Evolutionary conservation across 768 basidiomycete species (phyloP), one percentile per base, ranked within the genome.

Genomic region (Leucocoprinus sp.): DNA sequence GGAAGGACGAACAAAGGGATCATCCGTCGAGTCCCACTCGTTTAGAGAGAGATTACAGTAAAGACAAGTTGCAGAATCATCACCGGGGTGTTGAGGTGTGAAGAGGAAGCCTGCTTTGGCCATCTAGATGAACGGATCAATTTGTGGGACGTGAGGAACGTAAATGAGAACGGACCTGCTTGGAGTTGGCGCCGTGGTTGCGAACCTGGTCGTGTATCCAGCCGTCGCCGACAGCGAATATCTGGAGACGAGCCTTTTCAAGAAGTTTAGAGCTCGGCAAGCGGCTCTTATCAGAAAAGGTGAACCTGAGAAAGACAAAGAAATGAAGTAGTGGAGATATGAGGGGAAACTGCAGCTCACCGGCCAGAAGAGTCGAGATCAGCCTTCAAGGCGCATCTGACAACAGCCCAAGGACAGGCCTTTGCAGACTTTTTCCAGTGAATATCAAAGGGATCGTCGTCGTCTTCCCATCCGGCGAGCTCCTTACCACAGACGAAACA

Each of bases 91-190:
- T 45, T 80, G 75, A 1, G 91, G 87, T 0, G 80, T 82, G 58
- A 74, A 89, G 0, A 89, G 74, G 57, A 95, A 96, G 6, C 93
- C 93, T 2, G 92, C 91, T 53, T 76, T 78, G 0, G 93, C 86
- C 76, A 98, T 82, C 93, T 93, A 52, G 12, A 15, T 37, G 45
- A 41, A 21, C 2, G 52, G n/a, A 34, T 19, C 49, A 23, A 3
- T 52, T n/a, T 34, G 18, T 49, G 21, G 26, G n/a, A 11, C 14
- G 9, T 22, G 31, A 28, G 18, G 19, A 19, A 5, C 40, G 6
- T 11, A 1, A n/a, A 9, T 39, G 36, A 18, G 24, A 9, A 35
- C 52, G 4, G 50, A 82, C 90, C 69, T 81, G 85, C 58, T 71
- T 72, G 8, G 87, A 84, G 29, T 66, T 78, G n/a, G 84, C 84